phyloP scores from a whole-genome alignment of 2,329 filamentous ascomycete species.

The Gnomoniopsis sp. region DNA sequence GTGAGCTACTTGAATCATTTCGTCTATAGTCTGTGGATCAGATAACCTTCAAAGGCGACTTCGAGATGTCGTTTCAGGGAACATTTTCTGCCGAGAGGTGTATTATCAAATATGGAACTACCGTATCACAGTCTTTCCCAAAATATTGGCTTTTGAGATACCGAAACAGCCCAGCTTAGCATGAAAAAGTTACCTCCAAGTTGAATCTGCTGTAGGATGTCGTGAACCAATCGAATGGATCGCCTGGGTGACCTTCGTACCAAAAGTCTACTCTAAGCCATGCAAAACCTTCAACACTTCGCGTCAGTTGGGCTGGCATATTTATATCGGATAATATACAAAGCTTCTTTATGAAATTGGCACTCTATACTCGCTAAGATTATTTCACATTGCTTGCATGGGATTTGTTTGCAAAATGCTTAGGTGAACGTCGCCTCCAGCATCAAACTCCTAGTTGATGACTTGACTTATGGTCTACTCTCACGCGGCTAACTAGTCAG shows the following conservation, averaged over 20 bases:
- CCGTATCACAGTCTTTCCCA: neutral
- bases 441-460: too few species aligned
- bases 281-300: slow-evolving; percentile 13
- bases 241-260: slow-evolving; percentile 1
- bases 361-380: slow-evolving; percentile 6
- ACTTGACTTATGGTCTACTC: too few species aligned
- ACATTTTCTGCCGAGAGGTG: slow-evolving; percentile 19
- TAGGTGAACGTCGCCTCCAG: too few species aligned
- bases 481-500: too few species aligned
- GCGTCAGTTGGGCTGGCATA: slow-evolving; percentile 14
- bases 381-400: too few species aligned
- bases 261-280: slow-evolving; percentile 6
- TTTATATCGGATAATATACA: slow-evolving; percentile 13
- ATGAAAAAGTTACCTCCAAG: slow-evolving; percentile 21
- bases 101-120: slow-evolving; percentile 18
- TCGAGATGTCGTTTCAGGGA: neutral
- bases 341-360: neutral
- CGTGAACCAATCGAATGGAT: neutral
- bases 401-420: too few species aligned
- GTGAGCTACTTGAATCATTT: too few species aligned
- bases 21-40: too few species aligned
- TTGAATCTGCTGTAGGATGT: slow-evolving; percentile 17
- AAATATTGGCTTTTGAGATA: slow-evolving; percentile 18
- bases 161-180: slow-evolving; percentile 21
- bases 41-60: neutral